Percentiles rank a stretch among this genome's conserved stretches.
These are phyloP conservation scores for Lagenidium sp. DNA, from an alignment of 352 stramenopile species.

Conservation along the genomic window DNA sequence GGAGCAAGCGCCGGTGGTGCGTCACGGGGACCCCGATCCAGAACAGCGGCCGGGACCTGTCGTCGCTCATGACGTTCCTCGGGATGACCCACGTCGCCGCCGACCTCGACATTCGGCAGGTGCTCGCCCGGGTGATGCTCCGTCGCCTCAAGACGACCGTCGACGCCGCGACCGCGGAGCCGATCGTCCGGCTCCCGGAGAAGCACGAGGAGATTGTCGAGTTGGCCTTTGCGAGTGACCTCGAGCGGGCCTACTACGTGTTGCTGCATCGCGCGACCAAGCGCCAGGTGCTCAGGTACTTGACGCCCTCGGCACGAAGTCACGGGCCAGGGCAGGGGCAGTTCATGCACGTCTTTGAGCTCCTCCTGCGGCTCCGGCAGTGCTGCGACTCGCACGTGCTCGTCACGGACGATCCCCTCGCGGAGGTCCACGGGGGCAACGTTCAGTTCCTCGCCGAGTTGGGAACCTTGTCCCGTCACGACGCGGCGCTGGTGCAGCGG, in stretches of 20 bases:
- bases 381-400: slow-evolving; percentile 67
- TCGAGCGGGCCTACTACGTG: slow-evolving; percentile 71
- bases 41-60: slow-evolving; percentile 81
- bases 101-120: slow-evolving; percentile 51
- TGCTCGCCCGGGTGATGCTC: slow-evolving; percentile 78
- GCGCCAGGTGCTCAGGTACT: slow-evolving; percentile 67
- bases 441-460: slow-evolving; percentile 14
- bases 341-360: slow-evolving; percentile 88
- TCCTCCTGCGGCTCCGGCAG: slow-evolving; percentile 79
- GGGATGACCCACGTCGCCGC: slow-evolving; percentile 33
- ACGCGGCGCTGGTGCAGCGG: slow-evolving; percentile 22
- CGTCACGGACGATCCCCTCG: slow-evolving; percentile 37
- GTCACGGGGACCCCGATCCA: slow-evolving; percentile 88
- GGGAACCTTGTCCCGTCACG: slow-evolving; percentile 7
- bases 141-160: slow-evolving; percentile 76
- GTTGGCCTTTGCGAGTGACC: slow-evolving; percentile 51
- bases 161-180: slow-evolving; percentile 28
- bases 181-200: slow-evolving; percentile 43
- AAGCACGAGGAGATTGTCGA: slow-evolving; percentile 55
- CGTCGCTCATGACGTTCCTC: slow-evolving; percentile 84
- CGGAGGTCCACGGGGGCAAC: slow-evolving; percentile 25
- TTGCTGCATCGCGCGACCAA: slow-evolving; percentile 77
- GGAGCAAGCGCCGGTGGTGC: slow-evolving; percentile 74
- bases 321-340: slow-evolving; percentile 33
- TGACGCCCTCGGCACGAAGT: slow-evolving; percentile 20